phyloP scores from a whole-genome alignment of 176 grass and related monocot species.

The Hordeum marinum region DNA sequence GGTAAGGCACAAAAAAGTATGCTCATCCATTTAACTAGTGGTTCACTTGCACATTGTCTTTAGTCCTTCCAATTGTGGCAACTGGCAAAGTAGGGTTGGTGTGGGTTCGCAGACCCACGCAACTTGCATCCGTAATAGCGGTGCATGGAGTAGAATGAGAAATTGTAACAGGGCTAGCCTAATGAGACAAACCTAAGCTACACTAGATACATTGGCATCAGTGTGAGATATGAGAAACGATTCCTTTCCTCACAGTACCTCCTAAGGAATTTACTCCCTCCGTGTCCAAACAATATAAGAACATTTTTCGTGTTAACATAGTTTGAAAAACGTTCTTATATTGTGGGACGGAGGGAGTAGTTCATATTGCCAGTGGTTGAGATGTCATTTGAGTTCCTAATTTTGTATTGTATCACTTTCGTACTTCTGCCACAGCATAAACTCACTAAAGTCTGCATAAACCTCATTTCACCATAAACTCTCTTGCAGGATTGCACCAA shows the following conservation, averaged over 20 bases:
- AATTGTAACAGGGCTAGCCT: not conserved
- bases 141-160: not conserved
- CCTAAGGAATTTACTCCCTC: no score
- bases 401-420: not conserved
- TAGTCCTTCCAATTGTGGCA: not conserved
- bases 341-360: no score
- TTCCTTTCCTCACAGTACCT: not conserved
- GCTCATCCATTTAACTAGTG: not conserved
- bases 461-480: not conserved
- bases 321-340: no score
- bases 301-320: no score
- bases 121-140: not conserved
- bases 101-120: not conserved
- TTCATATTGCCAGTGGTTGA: not conserved
- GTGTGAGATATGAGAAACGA: not conserved
- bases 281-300: no score
- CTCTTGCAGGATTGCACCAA: not conserved
- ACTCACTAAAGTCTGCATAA: constrained; percentile 2
- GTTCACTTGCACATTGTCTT: not conserved
- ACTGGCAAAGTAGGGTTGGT: not conserved
- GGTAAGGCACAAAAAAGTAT: not conserved
- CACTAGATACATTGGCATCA: not conserved
- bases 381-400: not conserved
- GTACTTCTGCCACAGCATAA: not conserved
- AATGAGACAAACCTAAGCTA: not conserved